These are phyloP conservation scores for Paraurostyla sp. DNA, from an alignment of 73 alveolate genomes.

Conservation along the genomic window DNA sequence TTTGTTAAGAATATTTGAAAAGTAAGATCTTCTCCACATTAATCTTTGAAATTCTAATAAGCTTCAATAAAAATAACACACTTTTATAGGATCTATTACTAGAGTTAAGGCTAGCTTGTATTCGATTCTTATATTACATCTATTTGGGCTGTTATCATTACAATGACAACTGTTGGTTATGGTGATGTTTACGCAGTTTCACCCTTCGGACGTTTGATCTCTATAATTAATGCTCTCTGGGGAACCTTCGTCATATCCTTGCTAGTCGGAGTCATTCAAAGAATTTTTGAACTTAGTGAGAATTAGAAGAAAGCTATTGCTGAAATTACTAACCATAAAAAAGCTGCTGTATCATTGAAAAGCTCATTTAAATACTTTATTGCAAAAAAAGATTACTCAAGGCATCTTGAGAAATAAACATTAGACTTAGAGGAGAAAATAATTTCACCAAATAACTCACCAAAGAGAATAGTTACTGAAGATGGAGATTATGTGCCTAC, in stretches of 20 bases:
- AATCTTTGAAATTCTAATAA: slow-evolving; percentile 38
- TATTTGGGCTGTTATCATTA: slow-evolving; percentile 71
- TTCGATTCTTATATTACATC: slow-evolving; percentile 69
- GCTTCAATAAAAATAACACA: too few relatives aligned
- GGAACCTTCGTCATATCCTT: slow-evolving; percentile 71
- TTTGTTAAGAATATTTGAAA: slow-evolving; percentile 68
- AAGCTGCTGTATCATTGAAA: slow-evolving; percentile 27
- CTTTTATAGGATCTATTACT: slow-evolving; percentile 39
- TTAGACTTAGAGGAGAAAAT: not conserved
- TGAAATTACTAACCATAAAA: slow-evolving; percentile 33
- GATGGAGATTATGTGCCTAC: slow-evolving; percentile 9
- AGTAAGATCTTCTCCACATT: not conserved
- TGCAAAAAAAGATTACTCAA: slow-evolving; percentile 7
- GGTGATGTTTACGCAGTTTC: slow-evolving; percentile 79
- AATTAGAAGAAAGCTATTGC: slow-evolving; percentile 32
- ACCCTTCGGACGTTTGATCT: slow-evolving; percentile 69
- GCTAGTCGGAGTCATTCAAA: slow-evolving; percentile 59
- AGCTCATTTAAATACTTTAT: slow-evolving; percentile 25
- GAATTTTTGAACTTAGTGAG: slow-evolving; percentile 25
- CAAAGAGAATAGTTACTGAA: not conserved
- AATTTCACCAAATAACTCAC: not conserved
- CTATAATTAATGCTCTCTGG: slow-evolving; percentile 71
- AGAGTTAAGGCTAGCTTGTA: slow-evolving; percentile 61
- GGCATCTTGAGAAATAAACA: not conserved
- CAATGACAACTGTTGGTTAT: slow-evolving; percentile 85